Base-by-base conservation (phyloP, 2,329 filamentous ascomycete genomes). In the Ceratocystis lukuohia region DNA sequence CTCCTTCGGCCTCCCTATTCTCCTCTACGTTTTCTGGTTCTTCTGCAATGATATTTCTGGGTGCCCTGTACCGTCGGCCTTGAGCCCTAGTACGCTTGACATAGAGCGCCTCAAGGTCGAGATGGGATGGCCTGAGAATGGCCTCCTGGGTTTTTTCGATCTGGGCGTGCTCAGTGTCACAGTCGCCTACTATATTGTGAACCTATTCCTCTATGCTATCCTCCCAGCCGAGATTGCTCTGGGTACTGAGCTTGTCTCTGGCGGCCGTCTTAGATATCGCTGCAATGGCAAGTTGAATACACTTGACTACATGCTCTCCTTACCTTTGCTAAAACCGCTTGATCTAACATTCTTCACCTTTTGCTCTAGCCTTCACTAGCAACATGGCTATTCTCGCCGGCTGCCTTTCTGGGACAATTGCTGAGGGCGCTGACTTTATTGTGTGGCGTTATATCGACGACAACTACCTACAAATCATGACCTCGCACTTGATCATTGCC, bases 361-460 rank as follows among this genome's bases (percentile, higher is more conserved):
- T 17, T 15, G 2, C 10, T 44, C 7, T 53, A 93, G 89, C 90
- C 8, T 87, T 94, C 75, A 78, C 80, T 69, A 91, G 89, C n/a
- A 87, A 87, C 68, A 76, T 91, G 66, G 80, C 88, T 69, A 92
- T 87, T 63, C 79, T 96, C 57, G 80, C 81, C n/a, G 79, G 87
- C 5, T 83, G 87, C 64, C 85, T 85, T 44, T 86, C 86, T 7
- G 92, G 91, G 62, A 96, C 91, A 2, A 76, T 86, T 48, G 76
- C 85, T 2, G 84, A 93, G 71, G 93, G 93, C 66, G 84, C 90
- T 64, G 82, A 93, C 22, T 96, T 96, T 72, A 82, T 85, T 7
- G 83, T 96, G 64, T 99, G 93, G 93, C 89, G 87, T 30, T 97
- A 91, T 76, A 91, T 97, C 73, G 87, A 88, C 78, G 87, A 96